Percentiles rank a stretch among this genome's conserved stretches.
Evolutionary conservation across 805 yeast genomes (phyloP).

Genomic region (Lipomyces orientalis): DNA sequence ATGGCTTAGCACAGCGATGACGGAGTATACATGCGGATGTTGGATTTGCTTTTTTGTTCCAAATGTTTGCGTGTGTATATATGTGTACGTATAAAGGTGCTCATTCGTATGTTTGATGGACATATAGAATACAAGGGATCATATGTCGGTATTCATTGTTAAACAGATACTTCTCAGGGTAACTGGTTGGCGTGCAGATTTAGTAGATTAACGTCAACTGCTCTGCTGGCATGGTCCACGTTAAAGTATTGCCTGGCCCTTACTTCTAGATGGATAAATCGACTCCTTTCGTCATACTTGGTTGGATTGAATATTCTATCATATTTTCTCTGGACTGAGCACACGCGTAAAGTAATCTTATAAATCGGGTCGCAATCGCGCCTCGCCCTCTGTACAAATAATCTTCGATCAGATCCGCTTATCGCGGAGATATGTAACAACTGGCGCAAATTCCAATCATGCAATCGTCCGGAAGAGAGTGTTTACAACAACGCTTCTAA

Average conservation of each 20-base stretch:
- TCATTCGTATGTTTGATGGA: neutral
- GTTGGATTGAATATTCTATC: neutral
- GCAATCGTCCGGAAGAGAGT: neutral
- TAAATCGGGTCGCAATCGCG: neutral
- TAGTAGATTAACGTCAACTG: neutral
- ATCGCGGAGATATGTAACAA: neutral
- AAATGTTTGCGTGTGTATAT: neutral
- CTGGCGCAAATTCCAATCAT: neutral
- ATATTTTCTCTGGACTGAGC: neutral
- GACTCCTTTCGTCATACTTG: neutral
- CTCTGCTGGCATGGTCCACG: too few relatives aligned
- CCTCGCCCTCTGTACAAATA: neutral
- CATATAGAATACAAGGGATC: neutral
- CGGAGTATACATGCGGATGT: neutral
- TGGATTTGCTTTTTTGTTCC: neutral
- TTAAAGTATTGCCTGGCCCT: too few relatives aligned
- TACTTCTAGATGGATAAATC: too few relatives aligned
- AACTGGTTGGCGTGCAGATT: neutral
- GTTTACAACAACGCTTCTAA: slow-evolving; percentile 59
- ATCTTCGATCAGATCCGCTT: neutral
- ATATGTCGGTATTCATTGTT: neutral
- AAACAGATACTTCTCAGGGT: neutral
- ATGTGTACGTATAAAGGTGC: neutral
- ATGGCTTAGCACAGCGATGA: neutral
- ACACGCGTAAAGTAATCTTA: neutral